Evolutionary conservation across 2,329 filamentous ascomycete genomes (phyloP).

Genomic region (Amauroascus verrucosus): DNA sequence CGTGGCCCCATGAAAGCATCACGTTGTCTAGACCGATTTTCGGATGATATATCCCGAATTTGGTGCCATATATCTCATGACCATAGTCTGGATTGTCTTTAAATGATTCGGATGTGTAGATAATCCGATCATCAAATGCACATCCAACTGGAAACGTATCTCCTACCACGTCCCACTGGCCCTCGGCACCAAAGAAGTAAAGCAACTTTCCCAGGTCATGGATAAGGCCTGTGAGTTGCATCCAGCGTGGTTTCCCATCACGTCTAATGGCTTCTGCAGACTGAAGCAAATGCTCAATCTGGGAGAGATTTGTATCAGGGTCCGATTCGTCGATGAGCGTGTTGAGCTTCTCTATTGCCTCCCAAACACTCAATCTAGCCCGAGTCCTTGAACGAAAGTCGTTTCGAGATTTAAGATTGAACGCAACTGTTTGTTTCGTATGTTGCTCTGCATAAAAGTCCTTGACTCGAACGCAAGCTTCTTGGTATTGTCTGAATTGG

Average conservation of each 20-base stretch:
- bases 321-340: conserved; percentile 84
- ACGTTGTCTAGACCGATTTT: conserved; percentile 74
- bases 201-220: conserved; percentile 40
- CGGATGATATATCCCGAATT: conserved; percentile 68
- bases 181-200: conserved; percentile 57
- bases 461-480: conserved; percentile 74
- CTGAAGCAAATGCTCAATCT: conserved; percentile 84
- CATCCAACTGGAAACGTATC: conserved; percentile 39
- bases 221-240: conserved; percentile 41
- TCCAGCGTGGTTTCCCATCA: conserved; percentile 48
- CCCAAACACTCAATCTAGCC: conserved; percentile 74
- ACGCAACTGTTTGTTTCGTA: conserved; percentile 48
- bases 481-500: conserved; percentile 71
- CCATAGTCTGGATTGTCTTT: conserved; percentile 59
- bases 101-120: conserved; percentile 51
- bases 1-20: conserved; percentile 72
- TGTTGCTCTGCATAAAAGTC: conserved; percentile 69
- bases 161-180: conserved; percentile 73
- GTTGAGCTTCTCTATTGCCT: conserved; percentile 88
- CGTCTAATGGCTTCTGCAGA: conserved; percentile 80
- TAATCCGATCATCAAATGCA: background rate
- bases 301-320: conserved; percentile 74
- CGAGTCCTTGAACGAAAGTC: conserved; percentile 57
- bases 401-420: conserved; percentile 72
- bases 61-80: conserved; percentile 64